Conservation (phyloP, 345 rosid genomes). For the Tarenaya hassleriana region DNA sequence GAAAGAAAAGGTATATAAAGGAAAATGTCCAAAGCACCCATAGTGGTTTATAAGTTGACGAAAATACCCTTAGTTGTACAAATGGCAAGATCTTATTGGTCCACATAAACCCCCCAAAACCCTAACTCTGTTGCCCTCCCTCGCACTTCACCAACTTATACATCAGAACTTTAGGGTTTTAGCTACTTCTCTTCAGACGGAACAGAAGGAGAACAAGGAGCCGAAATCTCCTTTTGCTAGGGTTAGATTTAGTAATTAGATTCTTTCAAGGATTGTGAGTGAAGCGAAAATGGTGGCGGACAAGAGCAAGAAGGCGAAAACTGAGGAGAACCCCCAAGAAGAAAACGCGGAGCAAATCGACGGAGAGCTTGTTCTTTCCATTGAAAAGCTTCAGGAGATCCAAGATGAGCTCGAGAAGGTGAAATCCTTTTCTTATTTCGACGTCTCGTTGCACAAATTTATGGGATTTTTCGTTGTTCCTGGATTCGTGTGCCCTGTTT, state of each 20-base stretch:
- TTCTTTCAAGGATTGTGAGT: background rate
- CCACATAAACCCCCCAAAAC: conserved; percentile 20
- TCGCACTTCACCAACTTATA: conserved; percentile 7
- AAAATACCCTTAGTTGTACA: background rate
- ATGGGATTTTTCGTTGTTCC: background rate
- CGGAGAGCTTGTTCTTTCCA: conserved; percentile 69
- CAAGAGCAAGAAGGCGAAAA: conserved; percentile 69
- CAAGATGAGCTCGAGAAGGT: conserved; percentile 99
- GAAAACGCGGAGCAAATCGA: conserved; percentile 56
- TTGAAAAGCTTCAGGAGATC: conserved; percentile 93
- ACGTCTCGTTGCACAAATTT: background rate
- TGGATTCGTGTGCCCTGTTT: background rate
- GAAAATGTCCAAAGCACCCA: conserved; percentile 11
- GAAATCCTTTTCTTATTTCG: background rate
- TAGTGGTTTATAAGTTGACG: background rate
- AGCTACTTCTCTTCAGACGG: conserved; percentile 14
- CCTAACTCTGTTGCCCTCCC: conserved; percentile 9
- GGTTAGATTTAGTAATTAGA: background rate
- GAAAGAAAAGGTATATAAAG: background rate
- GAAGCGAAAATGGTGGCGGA: conserved; percentile 56
- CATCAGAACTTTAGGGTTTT: conserved; percentile 25
- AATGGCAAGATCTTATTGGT: conserved; percentile 19
- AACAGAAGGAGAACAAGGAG: background rate
- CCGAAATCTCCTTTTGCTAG: background rate
- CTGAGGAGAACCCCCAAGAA: conserved; percentile 35